Base-by-base conservation (phyloP, 176 grass and related monocot species). In the Eragrostis curvula region DNA sequence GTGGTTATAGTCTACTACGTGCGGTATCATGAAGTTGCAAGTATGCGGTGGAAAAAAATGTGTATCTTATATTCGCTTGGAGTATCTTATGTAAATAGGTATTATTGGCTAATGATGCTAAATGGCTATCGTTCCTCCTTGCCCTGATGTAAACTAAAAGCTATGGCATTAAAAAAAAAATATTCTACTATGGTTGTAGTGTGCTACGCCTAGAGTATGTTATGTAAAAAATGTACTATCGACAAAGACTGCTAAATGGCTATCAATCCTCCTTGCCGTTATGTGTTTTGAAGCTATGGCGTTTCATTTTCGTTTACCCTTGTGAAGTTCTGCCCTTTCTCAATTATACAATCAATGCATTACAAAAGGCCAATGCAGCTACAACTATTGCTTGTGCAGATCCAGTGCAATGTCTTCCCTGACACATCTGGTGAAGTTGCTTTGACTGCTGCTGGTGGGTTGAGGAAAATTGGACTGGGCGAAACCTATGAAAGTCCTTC, bases 361-460 rank as follows among this genome's bases (percentile, higher is more conserved):
- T 9, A 45, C 43, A 48, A 48, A 48, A 48, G 10, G 12, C 47
- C 18, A 13, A 80, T 55, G 13, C 84, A 69, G 50, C 47, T 24
- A 65, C 73, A 73, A 69, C 41, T n/a, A 68, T 85, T 79, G 21
- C 70, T 71, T 25, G 51, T 88, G 65, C 78, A 98, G 92, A 85
- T 98, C 47, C 96, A 98, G 60, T 98, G 96, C 75, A 98, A 98
- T 89, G 90, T 89, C 79, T 98, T 98, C 84, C 83, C 94, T 82
- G 92, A 90, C 40, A 30, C 79, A 84, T 87, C 88, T 77, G 80
- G 90, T 78, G 88, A 95, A 45, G 82, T 95, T 72, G 8, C 92
- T 81, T 76, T 98, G 69, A 98, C 96, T 73, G 92, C 90, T 45
- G 96, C 92, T 45, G 88, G 92, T 32, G 96, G 90, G 36, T 77